Evolutionary conservation across 164 flowering plant genomes (phyloP).

Genomic region (Liriodendron chinense): DNA sequence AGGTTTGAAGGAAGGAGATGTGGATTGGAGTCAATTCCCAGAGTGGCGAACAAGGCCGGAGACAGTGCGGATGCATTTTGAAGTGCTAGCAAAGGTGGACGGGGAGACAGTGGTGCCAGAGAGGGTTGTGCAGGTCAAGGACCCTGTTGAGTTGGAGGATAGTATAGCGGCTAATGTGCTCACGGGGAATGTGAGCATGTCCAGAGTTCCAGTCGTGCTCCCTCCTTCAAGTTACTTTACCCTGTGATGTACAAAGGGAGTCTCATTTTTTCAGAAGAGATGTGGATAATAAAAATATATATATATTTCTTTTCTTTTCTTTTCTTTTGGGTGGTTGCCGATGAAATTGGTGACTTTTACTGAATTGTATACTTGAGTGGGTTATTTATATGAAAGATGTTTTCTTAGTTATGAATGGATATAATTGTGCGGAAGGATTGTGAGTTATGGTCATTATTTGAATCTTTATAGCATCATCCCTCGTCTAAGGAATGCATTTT

Average conservation of each 20-base stretch:
- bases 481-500: too few relatives aligned
- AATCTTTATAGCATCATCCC: too few relatives aligned
- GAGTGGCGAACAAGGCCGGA: slow-evolving; percentile 90
- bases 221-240: slow-evolving; percentile 54
- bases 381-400: too few relatives aligned
- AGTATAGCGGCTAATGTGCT: slow-evolving; percentile 46
- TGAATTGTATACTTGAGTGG: too few relatives aligned
- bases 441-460: too few relatives aligned
- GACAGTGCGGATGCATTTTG: slow-evolving; percentile 69
- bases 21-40: slow-evolving; percentile 37
- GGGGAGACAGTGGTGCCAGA: slow-evolving; percentile 78
- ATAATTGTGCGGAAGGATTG: too few relatives aligned
- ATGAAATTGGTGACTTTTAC: too few relatives aligned
- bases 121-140: slow-evolving; percentile 53
- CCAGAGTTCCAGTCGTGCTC: slow-evolving; percentile 45
- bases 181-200: slow-evolving; percentile 54
- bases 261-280: not conserved
- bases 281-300: too few relatives aligned
- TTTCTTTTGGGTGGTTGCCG: too few relatives aligned
- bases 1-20: slow-evolving; percentile 63
- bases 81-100: slow-evolving; percentile 86
- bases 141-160: slow-evolving; percentile 62
- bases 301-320: too few relatives aligned
- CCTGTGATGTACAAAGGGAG: slow-evolving; percentile 24
- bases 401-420: too few relatives aligned